phyloP scores from a whole-genome alignment of 129 eudicot genomes.

The Solidago caesia region DNA sequence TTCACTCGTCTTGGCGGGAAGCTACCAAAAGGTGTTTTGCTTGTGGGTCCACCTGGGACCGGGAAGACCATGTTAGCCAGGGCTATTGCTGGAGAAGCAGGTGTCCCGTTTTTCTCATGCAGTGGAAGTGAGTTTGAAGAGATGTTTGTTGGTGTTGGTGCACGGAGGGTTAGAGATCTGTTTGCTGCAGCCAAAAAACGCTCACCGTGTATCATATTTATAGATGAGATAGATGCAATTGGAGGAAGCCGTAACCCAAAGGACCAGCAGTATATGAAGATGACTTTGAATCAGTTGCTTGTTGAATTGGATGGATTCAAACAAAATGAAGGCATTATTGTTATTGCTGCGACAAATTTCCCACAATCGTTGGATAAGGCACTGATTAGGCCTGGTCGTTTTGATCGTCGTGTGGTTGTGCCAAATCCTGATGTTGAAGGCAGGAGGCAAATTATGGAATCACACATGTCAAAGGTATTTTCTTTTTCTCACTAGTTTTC shows the following conservation, averaged over 20 bases:
- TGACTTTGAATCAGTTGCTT: constrained; percentile 90
- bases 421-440: constrained; percentile 98
- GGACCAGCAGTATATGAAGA: constrained; percentile 92
- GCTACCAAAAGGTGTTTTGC: constrained; percentile 96
- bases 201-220: constrained; percentile 87
- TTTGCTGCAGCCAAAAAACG: constrained; percentile 86
- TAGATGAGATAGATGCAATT: constrained; percentile 96
- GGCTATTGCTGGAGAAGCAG: constrained; percentile 98
- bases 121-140: constrained; percentile 96
- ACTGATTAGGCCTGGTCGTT: constrained; percentile 86
- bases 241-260: constrained; percentile 96
- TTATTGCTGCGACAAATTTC: constrained; percentile 88
- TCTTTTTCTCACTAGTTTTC: not conserved
- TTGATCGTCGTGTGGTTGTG: constrained; percentile 83
- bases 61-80: constrained; percentile 96
- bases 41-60: constrained; percentile 96
- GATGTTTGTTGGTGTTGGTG: constrained; percentile 99
- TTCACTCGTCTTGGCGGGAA: constrained; percentile 94
- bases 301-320: constrained; percentile 94
- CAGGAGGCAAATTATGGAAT: constrained; percentile 83
- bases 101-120: constrained; percentile 89
- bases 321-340: constrained; percentile 89
- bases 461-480: constrained; percentile 83
- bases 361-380: constrained; percentile 91
- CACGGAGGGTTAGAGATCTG: constrained; percentile 89